These are phyloP conservation scores for Daldinia concentrica DNA, from an alignment of 495 filamentous ascomycete species.

Conservation along the genomic window DNA sequence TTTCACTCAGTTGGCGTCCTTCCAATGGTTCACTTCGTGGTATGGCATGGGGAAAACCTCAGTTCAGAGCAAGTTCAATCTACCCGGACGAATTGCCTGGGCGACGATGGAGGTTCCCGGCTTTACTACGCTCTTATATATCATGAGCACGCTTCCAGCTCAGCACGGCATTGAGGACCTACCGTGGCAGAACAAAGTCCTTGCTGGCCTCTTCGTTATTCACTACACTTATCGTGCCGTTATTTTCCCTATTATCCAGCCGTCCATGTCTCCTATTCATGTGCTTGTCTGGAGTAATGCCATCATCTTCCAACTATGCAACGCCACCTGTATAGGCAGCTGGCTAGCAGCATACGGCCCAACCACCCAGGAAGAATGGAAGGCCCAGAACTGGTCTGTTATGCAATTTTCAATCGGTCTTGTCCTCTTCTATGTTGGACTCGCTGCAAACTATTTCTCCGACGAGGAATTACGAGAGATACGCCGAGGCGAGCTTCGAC, in stretches of 20 bases:
- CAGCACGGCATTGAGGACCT: slow-evolving; percentile 59
- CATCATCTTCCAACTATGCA: slow-evolving; percentile 77
- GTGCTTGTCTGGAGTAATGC: slow-evolving; percentile 67
- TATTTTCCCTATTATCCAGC: slow-evolving; percentile 80
- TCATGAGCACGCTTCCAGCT: slow-evolving; percentile 70
- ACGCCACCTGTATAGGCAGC: slow-evolving; percentile 76
- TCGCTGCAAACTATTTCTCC: slow-evolving; percentile 83
- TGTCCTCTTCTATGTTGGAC: slow-evolving; percentile 65
- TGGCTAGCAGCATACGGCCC: slow-evolving; percentile 85
- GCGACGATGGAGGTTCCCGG: slow-evolving; percentile 84
- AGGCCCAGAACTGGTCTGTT: slow-evolving; percentile 52
- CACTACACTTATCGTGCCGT: slow-evolving; percentile 93
- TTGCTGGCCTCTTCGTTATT: slow-evolving; percentile 71
- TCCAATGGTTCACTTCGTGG: slow-evolving; percentile 71
- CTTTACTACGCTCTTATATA: slow-evolving; percentile 79
- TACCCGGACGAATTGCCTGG: slow-evolving; percentile 91
- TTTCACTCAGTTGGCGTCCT: slow-evolving; percentile 58
- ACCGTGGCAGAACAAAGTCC: slow-evolving; percentile 74
- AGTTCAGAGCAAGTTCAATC: slow-evolving; percentile 72
- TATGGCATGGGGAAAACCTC: slow-evolving; percentile 91
- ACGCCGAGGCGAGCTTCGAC: slow-evolving; percentile 65
- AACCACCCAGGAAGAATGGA: slow-evolving; percentile 66
- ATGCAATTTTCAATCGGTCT: slow-evolving; percentile 59
- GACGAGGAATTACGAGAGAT: slow-evolving; percentile 83
- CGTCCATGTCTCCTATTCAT: slow-evolving; percentile 90